These are phyloP conservation scores for Licmophora abbreviata DNA, from an alignment of 108 stramenopile species.

Conservation along the genomic window DNA sequence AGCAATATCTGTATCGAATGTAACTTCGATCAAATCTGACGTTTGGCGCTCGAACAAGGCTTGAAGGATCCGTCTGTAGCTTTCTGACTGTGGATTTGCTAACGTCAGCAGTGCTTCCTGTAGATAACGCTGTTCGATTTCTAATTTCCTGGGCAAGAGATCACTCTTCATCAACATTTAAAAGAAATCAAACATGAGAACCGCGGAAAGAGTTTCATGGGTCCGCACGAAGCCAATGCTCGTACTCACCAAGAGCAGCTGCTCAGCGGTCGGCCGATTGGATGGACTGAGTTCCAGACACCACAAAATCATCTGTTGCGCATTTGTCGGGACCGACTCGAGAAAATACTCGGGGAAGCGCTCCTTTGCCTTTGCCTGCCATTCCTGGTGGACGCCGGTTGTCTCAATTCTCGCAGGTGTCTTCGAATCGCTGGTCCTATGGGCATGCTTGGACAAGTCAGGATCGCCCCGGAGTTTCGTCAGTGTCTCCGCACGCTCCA, in stretches of 20 bases:
- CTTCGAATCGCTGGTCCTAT: no score
- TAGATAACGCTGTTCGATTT: slow-evolving; percentile 64
- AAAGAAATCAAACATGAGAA: neutral
- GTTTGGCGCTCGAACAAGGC: slow-evolving; percentile 52
- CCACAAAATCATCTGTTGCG: slow-evolving; percentile 66
- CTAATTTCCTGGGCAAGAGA: slow-evolving; percentile 66
- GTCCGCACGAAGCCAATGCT: neutral
- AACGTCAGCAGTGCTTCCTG: slow-evolving; percentile 75
- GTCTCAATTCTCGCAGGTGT: neutral
- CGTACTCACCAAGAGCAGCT: slow-evolving; percentile 33
- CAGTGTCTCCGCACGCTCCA: slow-evolving; percentile 53
- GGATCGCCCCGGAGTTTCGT: slow-evolving; percentile 37
- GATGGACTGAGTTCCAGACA: slow-evolving; percentile 54
- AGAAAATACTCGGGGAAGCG: slow-evolving; percentile 51
- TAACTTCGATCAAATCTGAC: slow-evolving; percentile 42
- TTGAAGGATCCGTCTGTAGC: slow-evolving; percentile 48
- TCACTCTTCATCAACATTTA: slow-evolving; percentile 39
- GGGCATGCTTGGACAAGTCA: neutral
- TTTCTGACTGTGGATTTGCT: slow-evolving; percentile 61
- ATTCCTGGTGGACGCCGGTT: neutral
- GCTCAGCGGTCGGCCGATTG: slow-evolving; percentile 54
- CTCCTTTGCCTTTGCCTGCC: slow-evolving; percentile 16
- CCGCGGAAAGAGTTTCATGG: neutral
- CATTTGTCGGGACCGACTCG: slow-evolving; percentile 37
- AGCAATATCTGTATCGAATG: slow-evolving; percentile 66